Base-by-base conservation (phyloP, 2,329 filamentous ascomycete genomes). In the Dothistroma pini region DNA sequence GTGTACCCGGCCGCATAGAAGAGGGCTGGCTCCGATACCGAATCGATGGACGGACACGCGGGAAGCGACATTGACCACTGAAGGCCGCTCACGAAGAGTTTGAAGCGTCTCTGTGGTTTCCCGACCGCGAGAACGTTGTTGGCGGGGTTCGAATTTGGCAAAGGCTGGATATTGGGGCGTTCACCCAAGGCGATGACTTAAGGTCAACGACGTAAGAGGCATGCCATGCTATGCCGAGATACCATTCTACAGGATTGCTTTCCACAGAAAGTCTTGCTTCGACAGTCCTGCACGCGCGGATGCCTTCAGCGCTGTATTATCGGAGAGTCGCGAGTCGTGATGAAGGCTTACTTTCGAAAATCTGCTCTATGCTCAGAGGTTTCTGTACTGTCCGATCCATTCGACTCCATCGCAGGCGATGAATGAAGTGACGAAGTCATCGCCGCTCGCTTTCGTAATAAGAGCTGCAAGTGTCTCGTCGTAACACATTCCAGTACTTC, bases 1-100 rank as follows among this genome's bases (percentile, higher is more conserved):
- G 85, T 96, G 69, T 93, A 90, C 78, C 75, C 79, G 51, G 78
- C 74, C 31, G 64, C 69, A 35, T 71, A 65, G 50, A 57, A 29
- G 41, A 44, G 41, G 41, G 41, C 14, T 44, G 41, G n/a, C n/a
- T 44, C 41, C 14, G 34, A 58, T 21, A 19, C 14, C 55, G 38
- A 47, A 11, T 50, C 34, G 5, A 55, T 55, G 21, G 29, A 54
- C n/a, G 41, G 41, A 19, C 41, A 19, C 16, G 41, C 41, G 99
- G 41, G 41, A 44, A 19, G 16, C n/a, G 41, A 44, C 41, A n/a
- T 9, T 9, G 41, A 19, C n/a, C 9, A n/a, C 4, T 44, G 14
- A 44, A n/a, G 41, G 14, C 41, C 16, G 34, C 34, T 16, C 10
- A 38, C 3, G 34, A 16, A 38, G 34, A 16, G 3, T 38, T 38